Evolutionary conservation across 1,284 basidiomycete genomes (phyloP).

Genomic region (Tremellales sp.): DNA sequence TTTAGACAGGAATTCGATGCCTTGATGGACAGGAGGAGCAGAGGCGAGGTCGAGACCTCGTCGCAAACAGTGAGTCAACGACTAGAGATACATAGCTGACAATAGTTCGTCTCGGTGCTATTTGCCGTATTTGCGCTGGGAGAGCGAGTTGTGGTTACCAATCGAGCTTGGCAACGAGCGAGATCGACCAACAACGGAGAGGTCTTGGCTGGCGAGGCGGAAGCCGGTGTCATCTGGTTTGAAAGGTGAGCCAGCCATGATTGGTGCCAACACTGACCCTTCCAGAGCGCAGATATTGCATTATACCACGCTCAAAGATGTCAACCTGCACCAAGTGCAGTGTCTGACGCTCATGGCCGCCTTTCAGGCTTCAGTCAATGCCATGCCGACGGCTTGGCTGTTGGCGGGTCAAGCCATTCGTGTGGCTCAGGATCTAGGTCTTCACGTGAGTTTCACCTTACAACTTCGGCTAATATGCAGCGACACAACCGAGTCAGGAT

Average conservation of each 20-base stretch:
- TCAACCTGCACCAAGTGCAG: constrained; percentile 76
- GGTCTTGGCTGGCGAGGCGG: constrained; percentile 40
- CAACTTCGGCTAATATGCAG: constrained; percentile 59
- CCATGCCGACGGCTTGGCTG: constrained; percentile 85
- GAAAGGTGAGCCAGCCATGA: constrained; percentile 34
- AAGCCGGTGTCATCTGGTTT: constrained; percentile 44
- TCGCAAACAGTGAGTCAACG: constrained; percentile 36
- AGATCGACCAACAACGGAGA: constrained; percentile 44
- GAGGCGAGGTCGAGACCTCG: constrained; percentile 6
- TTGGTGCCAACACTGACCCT: constrained; percentile 2
- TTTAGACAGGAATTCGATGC: constrained; percentile 67
- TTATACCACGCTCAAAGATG: constrained; percentile 76
- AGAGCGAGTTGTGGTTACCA: constrained; percentile 56
- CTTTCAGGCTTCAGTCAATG: constrained; percentile 83
- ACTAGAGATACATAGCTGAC: not conserved
- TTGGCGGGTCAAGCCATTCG: constrained; percentile 80
- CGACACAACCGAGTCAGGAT: constrained; percentile 55
- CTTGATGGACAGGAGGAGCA: constrained; percentile 61
- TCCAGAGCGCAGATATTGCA: constrained; percentile 77
- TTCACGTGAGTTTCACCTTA: constrained; percentile 64
- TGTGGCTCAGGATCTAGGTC: constrained; percentile 77
- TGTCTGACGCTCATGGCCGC: constrained; percentile 80
- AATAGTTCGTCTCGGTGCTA: constrained; percentile 74
- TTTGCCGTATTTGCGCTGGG: constrained; percentile 78
- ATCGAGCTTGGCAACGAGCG: constrained; percentile 58